Percentiles rank a stretch among this genome's conserved stretches.
Evolutionary conservation across 257 asterid species (phyloP).

Genomic region (Plantago major): DNA sequence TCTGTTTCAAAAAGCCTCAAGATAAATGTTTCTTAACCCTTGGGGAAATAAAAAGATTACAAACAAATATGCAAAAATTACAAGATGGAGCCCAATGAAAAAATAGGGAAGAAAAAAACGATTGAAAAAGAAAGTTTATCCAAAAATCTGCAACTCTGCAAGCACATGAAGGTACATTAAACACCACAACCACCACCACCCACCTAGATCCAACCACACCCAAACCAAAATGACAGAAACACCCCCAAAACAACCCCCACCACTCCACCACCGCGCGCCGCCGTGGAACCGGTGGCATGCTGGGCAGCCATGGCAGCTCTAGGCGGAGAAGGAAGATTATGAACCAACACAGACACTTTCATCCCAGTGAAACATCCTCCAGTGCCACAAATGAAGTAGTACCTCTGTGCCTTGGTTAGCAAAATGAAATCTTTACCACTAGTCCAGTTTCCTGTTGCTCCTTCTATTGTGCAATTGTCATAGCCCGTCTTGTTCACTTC

Average conservation of each 20-base stretch:
- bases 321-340: conserved; percentile 69
- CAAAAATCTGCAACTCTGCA: too few species aligned
- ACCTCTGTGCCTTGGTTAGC: conserved; percentile 55
- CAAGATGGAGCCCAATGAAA: too few species aligned
- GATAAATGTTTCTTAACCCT: too few species aligned
- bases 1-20: too few species aligned
- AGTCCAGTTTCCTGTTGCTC: conserved; percentile 82
- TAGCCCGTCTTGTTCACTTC: conserved; percentile 78
- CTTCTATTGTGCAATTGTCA: conserved; percentile 74
- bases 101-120: too few species aligned
- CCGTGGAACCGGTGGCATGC: conserved; percentile 27
- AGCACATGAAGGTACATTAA: not conserved
- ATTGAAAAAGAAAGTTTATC: too few species aligned
- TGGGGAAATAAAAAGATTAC: too few species aligned
- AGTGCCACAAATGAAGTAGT: conserved; percentile 76
- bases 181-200: not conserved
- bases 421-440: conserved; percentile 76
- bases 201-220: conserved; percentile 32
- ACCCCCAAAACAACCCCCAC: conserved; percentile 17
- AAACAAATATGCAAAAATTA: too few species aligned
- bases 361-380: conserved; percentile 84
- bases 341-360: conserved; percentile 82
- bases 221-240: conserved; percentile 26
- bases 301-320: conserved; percentile 30
- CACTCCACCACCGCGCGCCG: conserved; percentile 23